A percentile compares a stretch with the other conserved stretches of the same genome.
These are phyloP conservation scores for Lablab purpureus DNA, from an alignment of 306 rosid genomes.

Conservation along the genomic window DNA sequence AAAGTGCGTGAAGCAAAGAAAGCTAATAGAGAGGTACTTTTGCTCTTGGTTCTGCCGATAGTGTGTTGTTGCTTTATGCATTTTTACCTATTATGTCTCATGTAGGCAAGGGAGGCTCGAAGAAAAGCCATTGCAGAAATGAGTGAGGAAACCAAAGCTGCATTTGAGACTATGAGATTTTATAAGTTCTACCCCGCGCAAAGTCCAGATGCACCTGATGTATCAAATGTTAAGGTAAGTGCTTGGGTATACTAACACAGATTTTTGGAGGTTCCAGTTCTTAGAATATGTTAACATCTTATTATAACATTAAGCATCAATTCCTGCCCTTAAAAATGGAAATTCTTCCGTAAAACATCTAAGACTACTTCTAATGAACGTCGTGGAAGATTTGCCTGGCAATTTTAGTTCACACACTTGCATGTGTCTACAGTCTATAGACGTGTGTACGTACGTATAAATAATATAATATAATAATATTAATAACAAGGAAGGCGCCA, in stretches of 20 bases:
- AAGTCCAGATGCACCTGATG: conserved; percentile 66
- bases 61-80: not conserved
- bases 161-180: conserved; percentile 70
- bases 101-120: conserved; percentile 75
- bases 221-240: conserved; percentile 68
- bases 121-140: conserved; percentile 71
- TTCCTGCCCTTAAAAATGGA: not conserved
- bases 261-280: not conserved
- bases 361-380: not conserved
- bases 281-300: not conserved
- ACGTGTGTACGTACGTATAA: too few species aligned
- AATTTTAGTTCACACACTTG: not conserved
- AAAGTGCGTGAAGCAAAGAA: conserved; percentile 73
- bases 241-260: conserved; percentile 15
- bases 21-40: conserved; percentile 68
- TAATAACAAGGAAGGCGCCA: not conserved
- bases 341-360: not conserved
- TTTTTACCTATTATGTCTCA: conserved; percentile 14
- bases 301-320: not conserved
- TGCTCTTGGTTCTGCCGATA: conserved; percentile 16
- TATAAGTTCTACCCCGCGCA: conserved; percentile 76
- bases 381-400: not conserved
- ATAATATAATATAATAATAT: too few species aligned
- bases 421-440: not conserved
- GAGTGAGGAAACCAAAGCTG: conserved; percentile 74